Evolutionary conservation across 2,329 filamentous ascomycete species (phyloP).

Genomic region (Volutella citrinella): DNA sequence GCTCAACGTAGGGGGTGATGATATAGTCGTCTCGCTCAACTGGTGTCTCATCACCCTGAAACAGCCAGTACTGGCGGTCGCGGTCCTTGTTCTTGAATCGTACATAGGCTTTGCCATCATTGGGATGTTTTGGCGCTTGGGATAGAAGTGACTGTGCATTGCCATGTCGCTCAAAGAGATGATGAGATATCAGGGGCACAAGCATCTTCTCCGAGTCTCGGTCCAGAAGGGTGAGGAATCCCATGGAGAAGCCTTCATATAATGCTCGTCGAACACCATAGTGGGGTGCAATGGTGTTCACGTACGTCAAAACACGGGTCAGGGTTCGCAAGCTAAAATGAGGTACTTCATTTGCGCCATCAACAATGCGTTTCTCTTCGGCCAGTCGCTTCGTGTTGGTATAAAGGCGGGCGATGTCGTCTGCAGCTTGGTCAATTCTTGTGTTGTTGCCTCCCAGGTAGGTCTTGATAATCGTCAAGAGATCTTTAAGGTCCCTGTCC

Average conservation of each 20-base stretch:
- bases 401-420: slow-evolving; percentile 84
- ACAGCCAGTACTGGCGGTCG: slow-evolving; percentile 83
- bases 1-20: slow-evolving; percentile 90
- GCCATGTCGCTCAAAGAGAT: slow-evolving; percentile 67
- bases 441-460: slow-evolving; percentile 74
- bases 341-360: slow-evolving; percentile 92
- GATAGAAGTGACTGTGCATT: slow-evolving; percentile 72
- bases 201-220: slow-evolving; percentile 77
- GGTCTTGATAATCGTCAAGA: slow-evolving; percentile 82
- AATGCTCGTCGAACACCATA: slow-evolving; percentile 84
- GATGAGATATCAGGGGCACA: slow-evolving; percentile 73
- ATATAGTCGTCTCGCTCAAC: slow-evolving; percentile 87
- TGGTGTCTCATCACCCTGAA: slow-evolving; percentile 62
- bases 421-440: slow-evolving; percentile 69
- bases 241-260: slow-evolving; percentile 97
- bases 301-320: slow-evolving; percentile 85
- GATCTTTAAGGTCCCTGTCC: slow-evolving; percentile 80
- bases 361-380: slow-evolving; percentile 80
- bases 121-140: slow-evolving; percentile 73
- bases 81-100: slow-evolving; percentile 66
- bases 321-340: slow-evolving; percentile 96
- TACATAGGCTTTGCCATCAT: slow-evolving; percentile 74
- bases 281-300: slow-evolving; percentile 75
- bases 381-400: slow-evolving; percentile 81
- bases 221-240: slow-evolving; percentile 87